Evolutionary conservation across 768 basidiomycete species (phyloP), one percentile per base, ranked within the genome.

Genomic region (Hygrocybe coccinea): DNA sequence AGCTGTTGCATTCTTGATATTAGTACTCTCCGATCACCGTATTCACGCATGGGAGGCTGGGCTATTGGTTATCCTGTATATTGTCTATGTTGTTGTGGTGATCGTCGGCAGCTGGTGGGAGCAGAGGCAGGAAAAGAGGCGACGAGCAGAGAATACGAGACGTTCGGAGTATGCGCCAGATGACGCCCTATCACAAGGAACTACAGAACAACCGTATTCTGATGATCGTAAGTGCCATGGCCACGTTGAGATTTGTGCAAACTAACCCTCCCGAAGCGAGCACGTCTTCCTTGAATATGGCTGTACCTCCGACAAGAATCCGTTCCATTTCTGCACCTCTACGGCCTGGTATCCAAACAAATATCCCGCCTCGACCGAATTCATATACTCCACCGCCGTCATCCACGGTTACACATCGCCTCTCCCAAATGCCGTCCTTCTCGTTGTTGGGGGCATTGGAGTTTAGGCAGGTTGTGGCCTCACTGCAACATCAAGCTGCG

Each of bases 381-480:
- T 75, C 81, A 12, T 78, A 75, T 22, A 75, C 82, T 6, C 75
- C 81, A 11, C 81, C 86, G 1, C 80, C 82, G 5, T 65, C 76
- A 6, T 71, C 67, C 22, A 67, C 61, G 58, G 71, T 68, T 25
- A 67, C 61, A 57, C 76, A 21, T 56, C 73, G 60, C 45, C 68
- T 74, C 36, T 68, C 70, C 9, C 80, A 82, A 57, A 79, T 91
- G 70, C 89, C 88, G 2, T 90, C 88, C 0, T 92, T 92, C 63
- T 97, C 95, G 2, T 80, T 99, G 1, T 82, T 98, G 4, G 92
- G 95, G 8, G 97, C 97, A 0, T 81, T 99, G 43, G 97, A 99
- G 69, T 99, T 99, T 71, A 81, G 94, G 15, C 87, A 94, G 56
- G 89, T 97, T 21, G 87, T 99, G 19, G 79, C 87, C 10, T 85